Base-by-base conservation (phyloP, 805 yeast genomes). In the Ogataea trehalophila region DNA sequence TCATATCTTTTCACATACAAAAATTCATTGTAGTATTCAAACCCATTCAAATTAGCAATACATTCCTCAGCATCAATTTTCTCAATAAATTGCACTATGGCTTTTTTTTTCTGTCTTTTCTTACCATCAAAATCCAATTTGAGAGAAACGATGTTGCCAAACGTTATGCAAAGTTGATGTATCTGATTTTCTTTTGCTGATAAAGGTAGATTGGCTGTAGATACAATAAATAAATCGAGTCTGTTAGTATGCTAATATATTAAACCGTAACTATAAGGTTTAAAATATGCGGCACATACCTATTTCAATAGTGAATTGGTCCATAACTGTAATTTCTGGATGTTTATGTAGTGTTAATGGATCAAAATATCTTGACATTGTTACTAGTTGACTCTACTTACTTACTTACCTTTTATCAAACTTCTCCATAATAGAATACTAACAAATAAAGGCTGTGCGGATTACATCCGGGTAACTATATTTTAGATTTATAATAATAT, bases 11-110 rank as follows among this genome's bases (percentile, higher is more conserved):
- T 52, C 17, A 46, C 56, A 2, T 53, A 39, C 8, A 60, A 49
- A 26, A 26, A 43, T 6, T 45, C 33, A 7, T 46, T 56, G 36
- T 41, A 48, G 33, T 45, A 54, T 11, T 45, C 47, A 34, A 52
- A 59, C 17, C 64, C 65, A 36, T 59, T 43, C 29, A 60, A 41
- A 41, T 61, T 61, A n/a, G 35, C 26, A 8, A 35, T 35, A 20
- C 64, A 61, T 18, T 56, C 57, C 9, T n/a, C 13, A 5, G 56
- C 52, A 46, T 60, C 64, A 7, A 41, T 37, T 4, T 39, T 14
- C n/a, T 56, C 54, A 16, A 49, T 43, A 39, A 45, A 60, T 14
- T 29, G 40, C 7, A 54, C 49, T 11, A 33, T 37, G 1, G 56
- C 56, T 37, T 9, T 26, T 6, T 29, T 46, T 11, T 17, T 26